Evolutionary conservation across 2,329 filamentous ascomycete species (phyloP).

Genomic region (Daldinia sp.): DNA sequence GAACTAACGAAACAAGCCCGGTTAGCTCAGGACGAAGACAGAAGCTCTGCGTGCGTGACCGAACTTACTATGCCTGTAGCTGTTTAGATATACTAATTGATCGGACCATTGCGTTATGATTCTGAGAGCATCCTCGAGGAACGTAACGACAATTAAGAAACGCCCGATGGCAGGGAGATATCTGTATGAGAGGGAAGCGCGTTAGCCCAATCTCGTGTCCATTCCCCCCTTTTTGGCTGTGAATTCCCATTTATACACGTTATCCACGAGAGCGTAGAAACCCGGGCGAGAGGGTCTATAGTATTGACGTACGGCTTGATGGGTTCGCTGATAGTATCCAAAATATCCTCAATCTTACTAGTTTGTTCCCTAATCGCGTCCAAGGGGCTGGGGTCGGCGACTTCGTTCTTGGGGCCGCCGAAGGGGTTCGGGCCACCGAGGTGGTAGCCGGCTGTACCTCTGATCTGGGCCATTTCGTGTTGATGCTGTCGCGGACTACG

Average conservation of each 20-base stretch:
- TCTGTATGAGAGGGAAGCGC: slow-evolving; percentile 56
- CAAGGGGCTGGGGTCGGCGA: slow-evolving; percentile 77
- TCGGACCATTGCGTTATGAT: slow-evolving; percentile 98
- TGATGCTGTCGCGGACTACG: slow-evolving; percentile 20
- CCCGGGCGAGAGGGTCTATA: neutral
- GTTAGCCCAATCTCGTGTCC: slow-evolving; percentile 36
- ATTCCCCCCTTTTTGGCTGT: neutral
- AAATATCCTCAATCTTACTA: slow-evolving; percentile 95
- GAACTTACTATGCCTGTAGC: slow-evolving; percentile 88
- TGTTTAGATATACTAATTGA: slow-evolving; percentile 89
- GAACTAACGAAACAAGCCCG: slow-evolving; percentile 66
- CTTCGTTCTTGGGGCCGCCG: slow-evolving; percentile 67
- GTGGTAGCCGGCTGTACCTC: slow-evolving; percentile 82
- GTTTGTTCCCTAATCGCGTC: slow-evolving; percentile 94
- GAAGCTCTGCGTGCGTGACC: slow-evolving; percentile 46
- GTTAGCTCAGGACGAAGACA: slow-evolving; percentile 33
- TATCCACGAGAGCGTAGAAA: neutral
- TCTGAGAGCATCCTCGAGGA: slow-evolving; percentile 93
- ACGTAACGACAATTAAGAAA: slow-evolving; percentile 97
- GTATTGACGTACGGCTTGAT: slow-evolving; percentile 84
- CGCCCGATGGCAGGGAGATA: slow-evolving; percentile 95
- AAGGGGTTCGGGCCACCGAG: slow-evolving; percentile 79
- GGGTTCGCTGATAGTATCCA: slow-evolving; percentile 88
- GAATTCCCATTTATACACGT: neutral
- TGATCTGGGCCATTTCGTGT: slow-evolving; percentile 55